These are phyloP conservation scores for Hypericum perforatum DNA, from an alignment of 345 rosid species.

Conservation along the genomic window DNA sequence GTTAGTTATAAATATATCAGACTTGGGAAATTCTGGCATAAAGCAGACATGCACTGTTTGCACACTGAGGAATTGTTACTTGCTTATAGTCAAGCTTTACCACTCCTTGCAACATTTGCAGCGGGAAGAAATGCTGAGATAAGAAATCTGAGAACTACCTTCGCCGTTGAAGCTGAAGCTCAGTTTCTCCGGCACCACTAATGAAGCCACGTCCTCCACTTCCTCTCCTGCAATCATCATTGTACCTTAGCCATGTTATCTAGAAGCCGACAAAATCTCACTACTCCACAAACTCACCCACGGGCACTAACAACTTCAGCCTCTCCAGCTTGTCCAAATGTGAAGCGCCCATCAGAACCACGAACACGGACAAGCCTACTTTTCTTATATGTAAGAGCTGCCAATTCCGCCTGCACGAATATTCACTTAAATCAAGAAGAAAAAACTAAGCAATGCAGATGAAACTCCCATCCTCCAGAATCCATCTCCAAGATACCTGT, in stretches of 20 bases:
- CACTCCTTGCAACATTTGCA: too few relatives aligned
- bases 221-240: slow-evolving; percentile 65
- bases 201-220: slow-evolving; percentile 81
- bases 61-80: too few relatives aligned
- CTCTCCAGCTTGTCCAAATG: slow-evolving; percentile 76
- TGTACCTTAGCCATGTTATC: too few relatives aligned
- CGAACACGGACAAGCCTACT: slow-evolving; percentile 90
- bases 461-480: slow-evolving; percentile 1
- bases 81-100: too few relatives aligned
- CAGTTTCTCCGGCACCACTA: slow-evolving; percentile 98
- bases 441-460: not conserved
- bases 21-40: too few relatives aligned
- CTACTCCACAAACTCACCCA: slow-evolving; percentile 46
- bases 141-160: slow-evolving; percentile 23
- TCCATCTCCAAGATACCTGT: slow-evolving; percentile 42
- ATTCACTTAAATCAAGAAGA: slow-evolving; percentile 2
- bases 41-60: too few relatives aligned
- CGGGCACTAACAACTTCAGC: slow-evolving; percentile 98
- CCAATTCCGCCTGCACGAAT: slow-evolving; percentile 66
- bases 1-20: too few relatives aligned
- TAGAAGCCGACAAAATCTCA: not conserved
- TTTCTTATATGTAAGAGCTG: slow-evolving; percentile 76
- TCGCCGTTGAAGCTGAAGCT: slow-evolving; percentile 89
- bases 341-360: slow-evolving; percentile 54
- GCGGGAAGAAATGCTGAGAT: too few relatives aligned